Evolutionary conservation across 305 asterid species (phyloP).

Genomic region (Caryopteris hybrid): DNA sequence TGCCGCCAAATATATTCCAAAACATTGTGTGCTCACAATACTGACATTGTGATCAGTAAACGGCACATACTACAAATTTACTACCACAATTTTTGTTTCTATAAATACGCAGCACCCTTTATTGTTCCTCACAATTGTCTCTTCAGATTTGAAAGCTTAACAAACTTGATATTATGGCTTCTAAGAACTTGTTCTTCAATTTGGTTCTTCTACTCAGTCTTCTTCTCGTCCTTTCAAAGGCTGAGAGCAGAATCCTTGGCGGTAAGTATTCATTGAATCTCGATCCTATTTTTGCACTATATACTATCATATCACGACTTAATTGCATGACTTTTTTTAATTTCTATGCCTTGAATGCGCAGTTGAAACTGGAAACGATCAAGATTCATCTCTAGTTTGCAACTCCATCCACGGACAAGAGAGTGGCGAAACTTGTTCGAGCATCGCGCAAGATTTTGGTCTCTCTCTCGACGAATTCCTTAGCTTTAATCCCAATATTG

Average conservation of each 20-base stretch:
- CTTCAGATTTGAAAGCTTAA: neutral
- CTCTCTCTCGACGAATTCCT: constrained; percentile 11
- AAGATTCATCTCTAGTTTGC: neutral
- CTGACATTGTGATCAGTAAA: neutral
- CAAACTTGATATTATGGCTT: no score
- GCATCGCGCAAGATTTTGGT: neutral
- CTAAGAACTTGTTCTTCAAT: neutral
- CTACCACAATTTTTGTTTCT: neutral
- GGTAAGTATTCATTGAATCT: neutral
- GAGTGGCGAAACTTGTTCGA: constrained; percentile 27
- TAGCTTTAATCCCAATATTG: constrained; percentile 21
- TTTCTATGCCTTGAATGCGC: no score
- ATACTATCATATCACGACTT: no score
- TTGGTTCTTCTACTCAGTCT: constrained; percentile 19
- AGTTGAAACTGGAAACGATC: no score
- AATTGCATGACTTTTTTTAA: no score
- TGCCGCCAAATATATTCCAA: no score
- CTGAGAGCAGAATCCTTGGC: neutral
- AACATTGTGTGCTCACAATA: neutral
- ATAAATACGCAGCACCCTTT: neutral
- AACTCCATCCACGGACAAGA: constrained; percentile 7
- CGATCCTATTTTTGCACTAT: neutral
- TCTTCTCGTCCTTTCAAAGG: constrained; percentile 2
- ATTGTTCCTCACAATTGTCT: neutral
- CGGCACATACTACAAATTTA: neutral